Evolutionary conservation across 306 rosid genomes (phyloP).

Genomic region (Potentilla sterilis): DNA sequence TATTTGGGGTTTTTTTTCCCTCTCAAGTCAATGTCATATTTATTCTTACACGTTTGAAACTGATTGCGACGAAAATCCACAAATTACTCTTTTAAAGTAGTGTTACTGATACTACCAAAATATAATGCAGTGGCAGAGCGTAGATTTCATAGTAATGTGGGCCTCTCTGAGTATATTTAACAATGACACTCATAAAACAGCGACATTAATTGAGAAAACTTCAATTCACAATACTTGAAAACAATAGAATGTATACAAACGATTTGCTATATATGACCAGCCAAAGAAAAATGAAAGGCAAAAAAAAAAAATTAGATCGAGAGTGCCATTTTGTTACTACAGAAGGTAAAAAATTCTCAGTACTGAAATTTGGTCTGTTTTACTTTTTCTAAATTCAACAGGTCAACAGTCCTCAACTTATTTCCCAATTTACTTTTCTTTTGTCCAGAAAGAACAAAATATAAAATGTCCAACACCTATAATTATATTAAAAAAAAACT

Average conservation of each 20-base stretch:
- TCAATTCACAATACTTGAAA: not conserved
- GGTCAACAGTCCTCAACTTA: not conserved
- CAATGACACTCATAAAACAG: not conserved
- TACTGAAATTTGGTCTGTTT: not conserved
- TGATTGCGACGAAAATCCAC: not conserved
- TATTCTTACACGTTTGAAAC: not conserved
- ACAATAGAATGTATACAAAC: not conserved
- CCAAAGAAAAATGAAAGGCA: not conserved
- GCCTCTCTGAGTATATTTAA: not conserved
- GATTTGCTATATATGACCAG: not conserved
- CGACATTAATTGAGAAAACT: not conserved
- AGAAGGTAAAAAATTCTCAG: not conserved
- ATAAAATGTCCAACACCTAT: not conserved
- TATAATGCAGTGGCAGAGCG: not conserved
- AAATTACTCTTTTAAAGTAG: not conserved
- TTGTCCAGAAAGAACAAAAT: not conserved
- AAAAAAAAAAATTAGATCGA: not conserved
- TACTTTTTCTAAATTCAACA: not conserved
- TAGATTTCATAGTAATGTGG: not conserved
- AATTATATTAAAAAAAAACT: not conserved
- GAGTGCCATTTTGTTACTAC: not conserved
- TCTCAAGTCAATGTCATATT: not conserved
- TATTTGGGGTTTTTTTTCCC: not conserved
- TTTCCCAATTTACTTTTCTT: not conserved
- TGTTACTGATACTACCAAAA: not conserved